phyloP scores from a whole-genome alignment of 2,329 filamentous ascomycete genomes.

The Alternaria incomplexa region DNA sequence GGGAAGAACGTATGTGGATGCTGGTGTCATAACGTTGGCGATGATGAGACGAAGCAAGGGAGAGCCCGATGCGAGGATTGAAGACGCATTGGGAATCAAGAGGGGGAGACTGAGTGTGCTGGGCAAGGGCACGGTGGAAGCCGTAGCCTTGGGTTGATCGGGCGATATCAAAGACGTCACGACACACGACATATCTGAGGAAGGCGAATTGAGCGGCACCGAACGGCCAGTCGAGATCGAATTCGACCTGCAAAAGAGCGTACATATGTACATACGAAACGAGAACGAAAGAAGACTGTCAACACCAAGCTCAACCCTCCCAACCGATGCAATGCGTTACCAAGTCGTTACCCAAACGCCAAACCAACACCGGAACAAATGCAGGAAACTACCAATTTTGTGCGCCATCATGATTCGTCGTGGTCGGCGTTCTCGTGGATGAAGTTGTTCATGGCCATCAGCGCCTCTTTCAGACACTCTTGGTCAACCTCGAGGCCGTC shows the following conservation, averaged over 20 bases:
- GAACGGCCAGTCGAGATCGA: constrained; percentile 11
- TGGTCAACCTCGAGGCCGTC: constrained; percentile 44
- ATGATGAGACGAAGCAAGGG: constrained; percentile 39
- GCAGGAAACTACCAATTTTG: constrained; percentile 10
- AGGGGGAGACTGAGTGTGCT: constrained; percentile 40
- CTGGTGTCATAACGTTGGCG: constrained; percentile 48
- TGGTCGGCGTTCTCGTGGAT: constrained; percentile 45
- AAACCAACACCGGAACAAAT: constrained; percentile 19
- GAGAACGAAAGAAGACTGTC: constrained; percentile 13
- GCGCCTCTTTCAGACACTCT: constrained; percentile 38
- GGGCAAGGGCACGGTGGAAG: constrained; percentile 29
- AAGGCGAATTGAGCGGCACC: neutral
- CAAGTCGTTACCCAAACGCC: constrained; percentile 30
- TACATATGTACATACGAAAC: constrained; percentile 26
- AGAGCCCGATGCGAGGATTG: constrained; percentile 39
- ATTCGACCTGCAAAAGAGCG: constrained; percentile 20
- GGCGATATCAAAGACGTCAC: neutral
- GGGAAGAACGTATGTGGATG: constrained; percentile 55
- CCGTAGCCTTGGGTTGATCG: constrained; percentile 25
- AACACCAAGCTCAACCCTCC: constrained; percentile 11
- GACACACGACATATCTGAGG: neutral
- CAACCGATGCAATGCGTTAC: constrained; percentile 28
- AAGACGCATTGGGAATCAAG: constrained; percentile 41
- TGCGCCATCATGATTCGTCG: constrained; percentile 24
- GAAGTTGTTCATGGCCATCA: constrained; percentile 48